Percentiles rank a stretch among this genome's conserved stretches.
These are phyloP conservation scores for Diplodia intermedia DNA, from an alignment of 2,329 filamentous ascomycete genomes.

Conservation along the genomic window DNA sequence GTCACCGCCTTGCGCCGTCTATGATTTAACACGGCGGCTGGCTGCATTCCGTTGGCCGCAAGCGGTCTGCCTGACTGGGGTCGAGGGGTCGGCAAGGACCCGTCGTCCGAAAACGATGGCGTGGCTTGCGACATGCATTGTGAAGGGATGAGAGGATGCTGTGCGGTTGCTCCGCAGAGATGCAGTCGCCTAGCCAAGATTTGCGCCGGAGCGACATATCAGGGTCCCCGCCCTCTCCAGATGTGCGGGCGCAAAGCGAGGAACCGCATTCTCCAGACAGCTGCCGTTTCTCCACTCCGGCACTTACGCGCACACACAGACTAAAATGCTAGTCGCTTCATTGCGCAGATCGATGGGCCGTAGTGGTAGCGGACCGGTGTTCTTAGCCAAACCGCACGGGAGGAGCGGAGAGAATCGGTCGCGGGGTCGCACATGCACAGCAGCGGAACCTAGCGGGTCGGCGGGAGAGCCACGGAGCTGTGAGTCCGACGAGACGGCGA, in stretches of 20 bases:
- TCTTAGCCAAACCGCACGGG: conserved; percentile 7
- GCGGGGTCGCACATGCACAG: background rate
- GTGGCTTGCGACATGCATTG: conserved; percentile 21
- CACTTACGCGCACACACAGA: too few relatives aligned
- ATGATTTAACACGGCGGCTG: conserved; percentile 28
- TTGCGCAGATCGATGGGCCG: background rate
- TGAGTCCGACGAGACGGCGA: background rate
- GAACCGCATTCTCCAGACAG: background rate
- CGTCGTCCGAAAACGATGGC: conserved; percentile 1
- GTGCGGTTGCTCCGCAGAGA: background rate
- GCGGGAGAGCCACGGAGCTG: background rate
- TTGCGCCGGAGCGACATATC: background rate
- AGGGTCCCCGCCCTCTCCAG: background rate
- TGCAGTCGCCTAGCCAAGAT: background rate
- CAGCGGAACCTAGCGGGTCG: background rate
- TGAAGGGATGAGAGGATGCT: background rate
- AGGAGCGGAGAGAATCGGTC: conserved; percentile 14
- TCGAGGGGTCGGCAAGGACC: background rate
- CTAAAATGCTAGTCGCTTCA: conserved; percentile 2
- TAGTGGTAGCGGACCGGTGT: conserved; percentile 11
- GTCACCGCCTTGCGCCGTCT: conserved; percentile 2
- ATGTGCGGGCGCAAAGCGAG: background rate
- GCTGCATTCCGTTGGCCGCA: conserved; percentile 21
- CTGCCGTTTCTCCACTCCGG: background rate
- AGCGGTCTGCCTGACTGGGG: background rate